Conservation (phyloP, 2,329 filamentous ascomycete genomes). For the Colletotrichum gloeosporioides region DNA sequence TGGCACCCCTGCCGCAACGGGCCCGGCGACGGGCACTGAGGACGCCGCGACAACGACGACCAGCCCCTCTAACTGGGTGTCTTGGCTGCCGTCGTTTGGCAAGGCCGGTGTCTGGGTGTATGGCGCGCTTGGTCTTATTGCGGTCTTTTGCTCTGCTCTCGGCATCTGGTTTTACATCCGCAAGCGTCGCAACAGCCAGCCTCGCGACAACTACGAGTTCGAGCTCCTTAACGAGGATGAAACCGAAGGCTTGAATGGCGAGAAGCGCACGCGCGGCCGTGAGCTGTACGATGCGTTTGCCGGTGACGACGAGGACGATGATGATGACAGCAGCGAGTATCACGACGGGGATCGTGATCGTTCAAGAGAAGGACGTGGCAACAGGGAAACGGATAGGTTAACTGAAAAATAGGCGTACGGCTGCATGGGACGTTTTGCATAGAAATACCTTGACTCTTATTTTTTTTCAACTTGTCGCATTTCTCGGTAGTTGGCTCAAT, state of each 20-base stretch:
- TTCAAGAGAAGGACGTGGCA: constrained; percentile 18
- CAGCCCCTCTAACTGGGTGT: constrained; percentile 76
- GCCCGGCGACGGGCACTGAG: constrained; percentile 34
- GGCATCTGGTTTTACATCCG: constrained; percentile 84
- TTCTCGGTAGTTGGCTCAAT: constrained; percentile 25
- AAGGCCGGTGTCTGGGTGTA: constrained; percentile 94
- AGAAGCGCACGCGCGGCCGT: constrained; percentile 71
- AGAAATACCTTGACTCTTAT: constrained; percentile 4
- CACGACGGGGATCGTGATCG: constrained; percentile 26
- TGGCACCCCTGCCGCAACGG: constrained; percentile 32
- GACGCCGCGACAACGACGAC: constrained; percentile 44
- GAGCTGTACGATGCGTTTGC: constrained; percentile 98
- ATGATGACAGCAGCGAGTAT: constrained; percentile 51
- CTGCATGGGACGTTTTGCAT: constrained; percentile 12
- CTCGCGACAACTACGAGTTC: constrained; percentile 89
- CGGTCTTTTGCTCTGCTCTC: constrained; percentile 81
- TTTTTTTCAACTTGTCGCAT: constrained; percentile 24
- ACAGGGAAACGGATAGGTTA: constrained; percentile 16
- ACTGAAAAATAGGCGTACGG: constrained; percentile 22
- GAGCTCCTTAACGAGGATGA: constrained; percentile 90
- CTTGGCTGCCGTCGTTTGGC: constrained; percentile 90
- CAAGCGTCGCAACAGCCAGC: constrained; percentile 76
- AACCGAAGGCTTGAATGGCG: constrained; percentile 57
- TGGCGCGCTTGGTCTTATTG: constrained; percentile 82
- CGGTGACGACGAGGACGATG: constrained; percentile 81